Evolutionary conservation across 2,329 filamentous ascomycete species (phyloP), one percentile per base, ranked within the genome.

Genomic region (Aspergillus sojae): DNA sequence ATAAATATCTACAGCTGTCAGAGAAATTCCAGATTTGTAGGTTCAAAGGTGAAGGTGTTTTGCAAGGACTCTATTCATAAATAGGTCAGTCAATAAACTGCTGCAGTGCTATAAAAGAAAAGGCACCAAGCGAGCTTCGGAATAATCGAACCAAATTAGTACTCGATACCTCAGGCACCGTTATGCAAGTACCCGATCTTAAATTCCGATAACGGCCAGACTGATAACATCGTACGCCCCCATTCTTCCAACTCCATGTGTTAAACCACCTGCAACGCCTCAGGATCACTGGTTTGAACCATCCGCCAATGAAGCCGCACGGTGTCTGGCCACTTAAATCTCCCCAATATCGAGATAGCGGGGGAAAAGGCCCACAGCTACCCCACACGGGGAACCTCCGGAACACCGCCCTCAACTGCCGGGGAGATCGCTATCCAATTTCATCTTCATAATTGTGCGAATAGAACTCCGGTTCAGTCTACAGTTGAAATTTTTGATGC

Each of bases 331-430:
- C 52, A 55, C 52, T 39, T 36, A 39, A 55, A 55, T 39, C 12
- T 55, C 7, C n/a, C 30, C 21, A 54, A 41, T n/a, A 53, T 58
- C 45, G 46, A 54, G 60, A 58, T 61, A 53, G 68, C 65, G 68
- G 68, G 67, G 68, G 65, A 65, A 65, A 59, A 28, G 26, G 30
- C 65, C 67, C 68, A 66, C 48, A 57, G 64, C 50, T 57, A 55
- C 52, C 52, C 52, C 52, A 55, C 52, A 55, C 52, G 52, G 52
- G 57, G 57, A 60, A 32, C 45, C 41, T 67, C 60, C 71, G 66
- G 69, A 70, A 70, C 68, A 72, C 71, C 71, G 71, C 71, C 71
- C 52, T 58, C 26, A 58, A 62, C 59, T 58, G 62, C 63, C 64
- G 60, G 66, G 50, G 62, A 58, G 52, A 52, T 36, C 57, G 62